phyloP scores from a whole-genome alignment of 495 filamentous ascomycete genomes.

The Tuber umbilicatum region DNA sequence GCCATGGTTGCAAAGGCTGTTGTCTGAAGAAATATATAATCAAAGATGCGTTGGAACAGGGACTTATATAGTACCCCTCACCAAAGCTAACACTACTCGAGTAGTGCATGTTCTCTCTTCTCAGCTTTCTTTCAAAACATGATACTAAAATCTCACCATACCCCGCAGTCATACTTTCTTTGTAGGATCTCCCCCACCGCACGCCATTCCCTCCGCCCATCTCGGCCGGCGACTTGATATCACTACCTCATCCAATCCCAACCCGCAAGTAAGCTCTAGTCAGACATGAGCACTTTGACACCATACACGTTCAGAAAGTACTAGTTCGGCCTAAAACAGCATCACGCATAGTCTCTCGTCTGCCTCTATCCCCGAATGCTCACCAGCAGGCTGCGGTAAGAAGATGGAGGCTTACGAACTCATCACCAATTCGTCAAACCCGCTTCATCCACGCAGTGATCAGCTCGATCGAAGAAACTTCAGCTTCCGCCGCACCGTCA shows the following conservation, averaged over 20 bases:
- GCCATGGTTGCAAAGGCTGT: background rate
- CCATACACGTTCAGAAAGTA: background rate
- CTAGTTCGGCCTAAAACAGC: background rate
- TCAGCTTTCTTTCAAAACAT: background rate
- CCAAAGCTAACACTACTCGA: background rate
- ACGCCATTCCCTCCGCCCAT: background rate
- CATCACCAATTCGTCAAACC: background rate
- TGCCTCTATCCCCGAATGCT: background rate
- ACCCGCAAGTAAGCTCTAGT: background rate
- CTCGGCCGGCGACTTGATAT: background rate
- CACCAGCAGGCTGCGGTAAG: background rate
- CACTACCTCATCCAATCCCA: background rate
- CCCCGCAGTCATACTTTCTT: background rate
- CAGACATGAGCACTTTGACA: no score
- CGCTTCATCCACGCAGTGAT: no score
- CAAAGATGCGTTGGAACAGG: background rate
- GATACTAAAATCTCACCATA: background rate
- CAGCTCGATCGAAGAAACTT: background rate
- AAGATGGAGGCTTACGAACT: background rate
- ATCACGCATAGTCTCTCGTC: background rate
- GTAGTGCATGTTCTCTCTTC: background rate
- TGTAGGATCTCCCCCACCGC: background rate
- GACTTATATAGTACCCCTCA: background rate
- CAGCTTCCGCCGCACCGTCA: background rate
- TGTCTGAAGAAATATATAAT: background rate